Percentiles rank a stretch among this genome's conserved stretches.
Evolutionary conservation across 768 basidiomycete species (phyloP).

Genomic region (Lepiota brunneoincarnata): DNA sequence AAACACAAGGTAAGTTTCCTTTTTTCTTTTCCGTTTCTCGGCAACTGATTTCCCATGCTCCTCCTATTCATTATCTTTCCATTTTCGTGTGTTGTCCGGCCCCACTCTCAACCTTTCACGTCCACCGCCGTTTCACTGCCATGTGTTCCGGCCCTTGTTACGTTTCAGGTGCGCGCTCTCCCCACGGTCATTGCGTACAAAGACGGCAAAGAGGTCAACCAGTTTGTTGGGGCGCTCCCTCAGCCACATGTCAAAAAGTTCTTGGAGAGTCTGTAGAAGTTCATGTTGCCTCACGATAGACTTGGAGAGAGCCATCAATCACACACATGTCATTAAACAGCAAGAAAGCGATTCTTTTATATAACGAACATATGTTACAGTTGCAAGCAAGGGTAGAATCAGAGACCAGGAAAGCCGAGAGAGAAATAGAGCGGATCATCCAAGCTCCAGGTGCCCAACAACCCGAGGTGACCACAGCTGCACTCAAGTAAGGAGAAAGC

Average conservation of each 20-base stretch:
- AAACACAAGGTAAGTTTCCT: slow-evolving; percentile 43
- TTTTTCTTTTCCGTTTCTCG: slow-evolving; percentile 4
- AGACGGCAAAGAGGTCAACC: slow-evolving; percentile 52
- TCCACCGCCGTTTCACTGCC: slow-evolving; percentile 1
- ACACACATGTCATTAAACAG: not conserved
- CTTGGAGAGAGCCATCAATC: slow-evolving; percentile 4
- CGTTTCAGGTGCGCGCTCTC: slow-evolving; percentile 59
- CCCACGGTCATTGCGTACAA: slow-evolving; percentile 81
- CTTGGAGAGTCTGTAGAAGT: slow-evolving; percentile 36
- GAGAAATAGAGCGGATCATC: slow-evolving; percentile 9
- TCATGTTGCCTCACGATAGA: not conserved
- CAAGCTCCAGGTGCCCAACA: slow-evolving; percentile 11
- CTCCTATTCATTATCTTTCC: not conserved
- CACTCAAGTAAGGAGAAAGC: not conserved
- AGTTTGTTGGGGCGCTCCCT: slow-evolving; percentile 62
- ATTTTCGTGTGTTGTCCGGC: not conserved
- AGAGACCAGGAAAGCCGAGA: not conserved
- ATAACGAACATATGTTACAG: slow-evolving; percentile 12
- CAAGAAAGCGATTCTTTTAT: slow-evolving; percentile 6
- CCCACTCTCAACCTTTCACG: not conserved
- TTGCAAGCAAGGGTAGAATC: slow-evolving; percentile 2
- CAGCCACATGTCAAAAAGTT: slow-evolving; percentile 43
- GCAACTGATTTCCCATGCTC: slow-evolving; percentile 4
- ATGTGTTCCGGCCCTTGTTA: not conserved
- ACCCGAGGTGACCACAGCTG: not conserved